A percentile compares a stretch with the other conserved stretches of the same genome.
Conservation (phyloP, 306 rosid species). For the Astragalus membranaceus region DNA sequence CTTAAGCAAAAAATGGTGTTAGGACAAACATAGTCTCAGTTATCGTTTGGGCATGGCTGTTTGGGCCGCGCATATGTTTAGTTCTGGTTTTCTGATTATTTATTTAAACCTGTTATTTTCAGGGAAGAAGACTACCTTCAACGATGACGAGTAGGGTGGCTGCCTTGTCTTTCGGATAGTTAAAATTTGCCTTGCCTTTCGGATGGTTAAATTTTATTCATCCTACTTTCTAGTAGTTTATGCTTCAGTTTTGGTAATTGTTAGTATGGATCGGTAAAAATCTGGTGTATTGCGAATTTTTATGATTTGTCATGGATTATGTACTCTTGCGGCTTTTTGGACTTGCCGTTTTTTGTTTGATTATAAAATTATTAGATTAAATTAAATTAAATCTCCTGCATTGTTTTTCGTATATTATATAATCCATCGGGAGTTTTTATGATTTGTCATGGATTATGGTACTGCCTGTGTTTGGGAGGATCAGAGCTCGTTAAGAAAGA, state of each 20-base stretch:
- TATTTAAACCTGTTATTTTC: not conserved
- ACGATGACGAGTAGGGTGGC: conserved; percentile 17
- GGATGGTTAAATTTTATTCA: not conserved
- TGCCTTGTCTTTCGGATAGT: not conserved
- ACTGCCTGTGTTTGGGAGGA: too few species aligned
- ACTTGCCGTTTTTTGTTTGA: not conserved
- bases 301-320: not conserved
- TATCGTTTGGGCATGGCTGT: too few species aligned
- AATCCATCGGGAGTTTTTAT: too few species aligned
- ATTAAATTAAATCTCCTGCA: too few species aligned
- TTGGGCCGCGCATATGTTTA: too few species aligned
- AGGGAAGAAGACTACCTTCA: conserved; percentile 27
- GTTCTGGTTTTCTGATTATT: not conserved
- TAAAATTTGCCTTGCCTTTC: not conserved
- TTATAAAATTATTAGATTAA: not conserved
- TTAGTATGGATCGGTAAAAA: not conserved
- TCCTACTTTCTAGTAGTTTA: not conserved
- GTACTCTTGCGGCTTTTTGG: not conserved
- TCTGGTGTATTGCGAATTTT: not conserved
- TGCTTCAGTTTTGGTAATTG: conserved; percentile 17
- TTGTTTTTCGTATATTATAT: too few species aligned
- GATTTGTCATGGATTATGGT: too few species aligned
- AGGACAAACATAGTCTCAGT: not conserved
- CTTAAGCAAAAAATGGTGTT: too few species aligned
- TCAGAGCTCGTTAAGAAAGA: too few species aligned